Base-by-base conservation (phyloP, 495 filamentous ascomycete genomes). In the Neurospora cerealis region DNA sequence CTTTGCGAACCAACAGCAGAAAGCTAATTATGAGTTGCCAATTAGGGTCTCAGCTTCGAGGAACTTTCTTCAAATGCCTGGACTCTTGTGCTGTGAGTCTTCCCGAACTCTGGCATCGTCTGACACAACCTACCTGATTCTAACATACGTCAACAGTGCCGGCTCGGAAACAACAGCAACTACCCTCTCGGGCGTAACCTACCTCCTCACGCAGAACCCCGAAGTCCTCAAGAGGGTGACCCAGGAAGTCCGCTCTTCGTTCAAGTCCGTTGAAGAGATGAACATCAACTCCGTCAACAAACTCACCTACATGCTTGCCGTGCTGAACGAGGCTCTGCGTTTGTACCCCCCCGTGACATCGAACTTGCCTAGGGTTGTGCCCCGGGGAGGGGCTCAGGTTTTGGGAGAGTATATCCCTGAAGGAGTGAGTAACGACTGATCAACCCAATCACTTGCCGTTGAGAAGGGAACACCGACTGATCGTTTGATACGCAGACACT, bases 81-180 rank as follows among this genome's bases (percentile, higher is more conserved):
- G 9, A 19, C 75, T 36, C 21, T 77, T 17, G 28, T 39, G 7
- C 5, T 32, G 42, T 66, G 1, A 4, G 54, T 36, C 6, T 4
- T 34, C 15, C 28, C 28, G 5, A 34, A 32, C 4, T 32, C 24
- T 8, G 21, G 6, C 39, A 24, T 28, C 8, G 21, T 71, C 21
- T 71, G 39, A 24, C 9, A 17, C 19, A 19, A 9, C 21, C 39
- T 5, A 32, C 40, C 15, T n/a, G 11, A 11, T n/a, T 3, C 34
- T 32, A 71, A 32, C 70, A 19, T 13, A 48, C 8, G 40, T 71
- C 39, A 28, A 54, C 38, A 44, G 39, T 7, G 78, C 75, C 11
- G 78, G 77, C 2, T 86, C 84, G 0, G 89, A 91, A 72, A 90
- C 89, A 3, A 86, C 88, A 2, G 87, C 89, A 3, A 87, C 88